Percentiles rank a stretch among this genome's conserved stretches.
These are phyloP conservation scores for Nicotiana undulata DNA, from an alignment of 257 asterid genomes.

Conservation along the genomic window DNA sequence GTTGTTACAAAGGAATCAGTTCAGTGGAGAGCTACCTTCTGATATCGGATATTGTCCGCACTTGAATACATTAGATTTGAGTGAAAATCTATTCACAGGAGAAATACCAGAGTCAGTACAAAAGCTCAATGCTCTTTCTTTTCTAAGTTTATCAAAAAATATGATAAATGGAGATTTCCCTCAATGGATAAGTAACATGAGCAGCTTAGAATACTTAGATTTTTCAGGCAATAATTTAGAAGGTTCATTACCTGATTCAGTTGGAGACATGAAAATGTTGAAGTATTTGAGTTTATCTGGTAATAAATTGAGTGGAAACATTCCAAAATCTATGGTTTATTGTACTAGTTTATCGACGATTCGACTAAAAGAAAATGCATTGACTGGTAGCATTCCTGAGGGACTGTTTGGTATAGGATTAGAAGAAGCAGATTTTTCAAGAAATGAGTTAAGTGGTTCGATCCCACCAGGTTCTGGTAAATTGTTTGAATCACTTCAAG, in stretches of 20 bases:
- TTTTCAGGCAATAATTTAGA: conserved; percentile 48
- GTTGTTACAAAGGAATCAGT: conserved; percentile 39
- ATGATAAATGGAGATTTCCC: conserved; percentile 64
- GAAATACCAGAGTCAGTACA: conserved; percentile 48
- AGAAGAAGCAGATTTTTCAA: conserved; percentile 65
- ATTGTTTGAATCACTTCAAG: conserved; percentile 44
- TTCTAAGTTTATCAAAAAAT: conserved; percentile 43
- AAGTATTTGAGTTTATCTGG: conserved; percentile 31
- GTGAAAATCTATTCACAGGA: conserved; percentile 48
- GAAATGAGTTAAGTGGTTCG: conserved; percentile 53
- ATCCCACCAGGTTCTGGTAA: conserved; percentile 56
- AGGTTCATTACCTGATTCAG: conserved; percentile 49
- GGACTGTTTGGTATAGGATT: conserved; percentile 53
- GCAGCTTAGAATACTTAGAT: conserved; percentile 42
- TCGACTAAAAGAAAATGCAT: conserved; percentile 43
- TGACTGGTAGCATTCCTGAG: conserved; percentile 56
- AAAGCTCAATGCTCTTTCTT: conserved; percentile 28
- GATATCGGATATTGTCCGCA: conserved; percentile 82
- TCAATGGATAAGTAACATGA: conserved; percentile 46
- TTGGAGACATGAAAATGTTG: conserved; percentile 44
- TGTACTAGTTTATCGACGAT: conserved; percentile 36
- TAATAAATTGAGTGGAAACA: conserved; percentile 43
- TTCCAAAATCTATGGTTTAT: conserved; percentile 45
- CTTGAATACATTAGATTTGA: conserved; percentile 40
- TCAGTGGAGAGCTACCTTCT: conserved; percentile 54